Conservation (phyloP, 202 grass and related monocot species). For the Zizania palustris region DNA sequence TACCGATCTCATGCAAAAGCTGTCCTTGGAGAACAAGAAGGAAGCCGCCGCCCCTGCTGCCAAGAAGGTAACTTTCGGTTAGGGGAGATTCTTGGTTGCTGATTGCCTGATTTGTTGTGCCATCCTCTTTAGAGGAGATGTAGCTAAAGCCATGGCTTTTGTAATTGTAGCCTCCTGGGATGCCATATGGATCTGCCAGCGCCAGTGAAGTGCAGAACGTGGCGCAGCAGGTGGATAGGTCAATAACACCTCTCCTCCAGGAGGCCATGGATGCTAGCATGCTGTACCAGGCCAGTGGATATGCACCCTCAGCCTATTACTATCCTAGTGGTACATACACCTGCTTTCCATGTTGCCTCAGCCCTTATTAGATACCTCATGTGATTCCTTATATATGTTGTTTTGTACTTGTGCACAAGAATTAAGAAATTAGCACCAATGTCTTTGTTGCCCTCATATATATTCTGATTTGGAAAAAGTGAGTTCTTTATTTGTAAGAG, state of each 20-base stretch:
- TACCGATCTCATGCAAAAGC: conserved; percentile 55
- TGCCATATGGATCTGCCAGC: conserved; percentile 55
- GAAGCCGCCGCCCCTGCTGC: conserved; percentile 28
- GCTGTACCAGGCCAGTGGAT: conserved; percentile 67
- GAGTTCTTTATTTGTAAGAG: too few species aligned
- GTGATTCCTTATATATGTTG: too few species aligned
- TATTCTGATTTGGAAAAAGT: too few species aligned
- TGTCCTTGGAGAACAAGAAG: conserved; percentile 50
- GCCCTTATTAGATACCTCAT: conserved; percentile 23
- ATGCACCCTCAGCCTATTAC: conserved; percentile 62
- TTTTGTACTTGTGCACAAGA: too few species aligned
- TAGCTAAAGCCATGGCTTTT: conserved; percentile 19
- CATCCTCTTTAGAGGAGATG: not conserved
- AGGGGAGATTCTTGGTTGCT: not conserved
- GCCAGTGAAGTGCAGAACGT: conserved; percentile 43
- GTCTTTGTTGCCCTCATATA: too few species aligned
- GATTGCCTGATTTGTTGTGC: not conserved
- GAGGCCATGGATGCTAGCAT: conserved; percentile 79
- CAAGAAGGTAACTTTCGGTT: conserved; percentile 54
- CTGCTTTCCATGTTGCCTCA: not conserved
- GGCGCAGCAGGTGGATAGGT: conserved; percentile 53
- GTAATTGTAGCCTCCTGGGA: conserved; percentile 52
- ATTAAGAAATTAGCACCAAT: too few species aligned
- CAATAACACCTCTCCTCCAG: conserved; percentile 76
- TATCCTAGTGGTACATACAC: conserved; percentile 56